Conservation (phyloP, 164 flowering plant genomes). For the Aristolochia contorta region DNA sequence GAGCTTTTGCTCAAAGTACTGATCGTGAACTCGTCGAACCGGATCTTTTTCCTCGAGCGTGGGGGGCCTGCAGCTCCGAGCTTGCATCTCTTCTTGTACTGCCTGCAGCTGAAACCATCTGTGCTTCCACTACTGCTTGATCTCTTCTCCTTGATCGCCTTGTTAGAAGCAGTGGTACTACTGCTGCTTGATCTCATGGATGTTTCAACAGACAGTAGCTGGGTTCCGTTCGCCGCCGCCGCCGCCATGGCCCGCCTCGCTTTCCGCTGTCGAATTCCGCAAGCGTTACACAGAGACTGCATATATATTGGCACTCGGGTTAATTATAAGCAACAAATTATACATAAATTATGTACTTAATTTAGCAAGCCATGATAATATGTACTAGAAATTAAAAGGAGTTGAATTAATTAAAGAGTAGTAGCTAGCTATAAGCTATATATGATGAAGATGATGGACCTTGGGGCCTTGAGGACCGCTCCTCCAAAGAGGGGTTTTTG, state of each 20-base stretch:
- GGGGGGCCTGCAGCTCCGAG: conserved; percentile 2
- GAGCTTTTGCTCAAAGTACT: conserved; percentile 43
- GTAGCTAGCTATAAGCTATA: too few relatives aligned
- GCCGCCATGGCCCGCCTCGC: conserved; percentile 61
- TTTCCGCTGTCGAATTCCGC: conserved; percentile 84
- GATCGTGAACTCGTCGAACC: conserved; percentile 50
- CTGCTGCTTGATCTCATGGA: conserved; percentile 11
- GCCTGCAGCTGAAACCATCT: conserved; percentile 10
- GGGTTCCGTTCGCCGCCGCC: conserved; percentile 20
- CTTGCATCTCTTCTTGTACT: conserved; percentile 47
- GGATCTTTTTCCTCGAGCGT: conserved; percentile 22
- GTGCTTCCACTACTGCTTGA: conserved; percentile 3
- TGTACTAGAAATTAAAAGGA: too few relatives aligned
- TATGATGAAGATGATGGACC: conserved; percentile 28
- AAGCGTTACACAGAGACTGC: conserved; percentile 86
- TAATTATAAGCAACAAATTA: not conserved
- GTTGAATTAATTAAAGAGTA: too few relatives aligned
- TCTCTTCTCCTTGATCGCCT: conserved; percentile 28
- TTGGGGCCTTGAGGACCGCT: conserved; percentile 62
- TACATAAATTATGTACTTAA: too few relatives aligned
- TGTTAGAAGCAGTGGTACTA: conserved; percentile 7
- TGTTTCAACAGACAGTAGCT: conserved; percentile 5
- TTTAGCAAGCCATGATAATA: too few relatives aligned
- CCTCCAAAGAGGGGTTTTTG: conserved; percentile 38
- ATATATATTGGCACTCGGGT: too few relatives aligned